These are phyloP conservation scores for Cichorium intybus DNA, from an alignment of 140 eudicot species.

Conservation along the genomic window DNA sequence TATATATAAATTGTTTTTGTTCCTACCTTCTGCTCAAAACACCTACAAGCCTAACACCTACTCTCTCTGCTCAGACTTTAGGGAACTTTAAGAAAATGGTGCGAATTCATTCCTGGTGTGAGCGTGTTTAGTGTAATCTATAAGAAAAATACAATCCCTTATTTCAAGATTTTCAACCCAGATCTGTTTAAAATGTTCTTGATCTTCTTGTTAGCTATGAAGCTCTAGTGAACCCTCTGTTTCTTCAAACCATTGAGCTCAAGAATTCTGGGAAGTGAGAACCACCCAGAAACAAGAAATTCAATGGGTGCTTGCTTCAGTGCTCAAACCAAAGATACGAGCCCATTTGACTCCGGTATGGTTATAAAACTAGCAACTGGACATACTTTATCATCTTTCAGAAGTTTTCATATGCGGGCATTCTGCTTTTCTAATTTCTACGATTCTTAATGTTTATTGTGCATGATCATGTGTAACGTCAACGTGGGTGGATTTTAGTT, in stretches of 20 bases:
- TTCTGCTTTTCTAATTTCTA: background rate
- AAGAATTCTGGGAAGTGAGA: slow-evolving; percentile 1
- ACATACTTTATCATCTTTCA: background rate
- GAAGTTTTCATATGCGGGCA: background rate
- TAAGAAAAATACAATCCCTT: background rate
- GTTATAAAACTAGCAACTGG: background rate
- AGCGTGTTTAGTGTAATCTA: background rate
- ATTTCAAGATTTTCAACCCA: slow-evolving; percentile 11
- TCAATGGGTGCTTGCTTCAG: slow-evolving; percentile 82
- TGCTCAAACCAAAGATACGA: slow-evolving; percentile 53
- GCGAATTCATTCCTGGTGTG: slow-evolving; percentile 5
- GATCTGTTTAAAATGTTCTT: slow-evolving; percentile 22
- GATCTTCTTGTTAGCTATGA: slow-evolving; percentile 11
- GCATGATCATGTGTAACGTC: background rate
- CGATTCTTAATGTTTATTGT: background rate
- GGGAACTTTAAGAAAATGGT: background rate
- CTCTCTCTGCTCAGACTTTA: slow-evolving; percentile 15
- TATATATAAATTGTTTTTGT: too few relatives aligned
- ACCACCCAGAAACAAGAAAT: slow-evolving; percentile 11
- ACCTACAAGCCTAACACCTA: background rate
- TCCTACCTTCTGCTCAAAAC: background rate
- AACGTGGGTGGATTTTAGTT: background rate
- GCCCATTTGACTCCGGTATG: slow-evolving; percentile 56
- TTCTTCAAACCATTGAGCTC: background rate
- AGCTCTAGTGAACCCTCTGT: slow-evolving; percentile 9